Percentiles rank a stretch among this genome's conserved stretches.
phyloP scores from a whole-genome alignment of 2,329 filamentous ascomycete genomes.

The Trichoderma harzianum region DNA sequence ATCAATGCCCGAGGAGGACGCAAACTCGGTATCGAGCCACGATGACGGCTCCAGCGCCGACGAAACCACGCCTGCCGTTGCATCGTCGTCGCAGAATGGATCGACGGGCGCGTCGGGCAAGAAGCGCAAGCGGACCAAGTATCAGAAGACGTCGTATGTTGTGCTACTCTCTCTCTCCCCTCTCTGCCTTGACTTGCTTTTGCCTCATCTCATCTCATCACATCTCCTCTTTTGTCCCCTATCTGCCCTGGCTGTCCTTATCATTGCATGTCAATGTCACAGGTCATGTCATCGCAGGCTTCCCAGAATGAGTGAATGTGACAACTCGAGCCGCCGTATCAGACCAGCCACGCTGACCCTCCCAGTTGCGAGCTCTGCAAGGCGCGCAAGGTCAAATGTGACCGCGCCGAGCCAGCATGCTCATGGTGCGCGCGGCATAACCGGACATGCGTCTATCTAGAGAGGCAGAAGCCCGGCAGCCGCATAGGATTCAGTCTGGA shows the following conservation, averaged over 20 bases:
- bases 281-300: background rate
- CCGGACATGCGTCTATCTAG: slow-evolving; percentile 64
- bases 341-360: background rate
- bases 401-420: slow-evolving; percentile 58
- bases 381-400: slow-evolving; percentile 45
- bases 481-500: slow-evolving; percentile 61
- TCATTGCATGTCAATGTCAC: background rate
- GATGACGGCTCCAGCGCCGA: slow-evolving; percentile 39
- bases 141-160: slow-evolving; percentile 43
- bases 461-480: slow-evolving; percentile 66
- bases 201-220: background rate
- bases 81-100: slow-evolving; percentile 25
- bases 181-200: background rate
- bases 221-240: background rate
- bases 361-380: slow-evolving; percentile 45
- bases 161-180: background rate
- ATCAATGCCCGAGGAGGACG: slow-evolving; percentile 36
- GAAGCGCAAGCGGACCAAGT: slow-evolving; percentile 40
- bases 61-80: slow-evolving; percentile 25
- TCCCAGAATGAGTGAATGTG: background rate
- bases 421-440: slow-evolving; percentile 69
- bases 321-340: background rate
- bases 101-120: slow-evolving; percentile 28
- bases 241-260: background rate
- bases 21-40: slow-evolving; percentile 35